Evolutionary conservation across 2,329 filamentous ascomycete species (phyloP), one percentile per base, ranked within the genome.

Genomic region (Whalleya microplaca): DNA sequence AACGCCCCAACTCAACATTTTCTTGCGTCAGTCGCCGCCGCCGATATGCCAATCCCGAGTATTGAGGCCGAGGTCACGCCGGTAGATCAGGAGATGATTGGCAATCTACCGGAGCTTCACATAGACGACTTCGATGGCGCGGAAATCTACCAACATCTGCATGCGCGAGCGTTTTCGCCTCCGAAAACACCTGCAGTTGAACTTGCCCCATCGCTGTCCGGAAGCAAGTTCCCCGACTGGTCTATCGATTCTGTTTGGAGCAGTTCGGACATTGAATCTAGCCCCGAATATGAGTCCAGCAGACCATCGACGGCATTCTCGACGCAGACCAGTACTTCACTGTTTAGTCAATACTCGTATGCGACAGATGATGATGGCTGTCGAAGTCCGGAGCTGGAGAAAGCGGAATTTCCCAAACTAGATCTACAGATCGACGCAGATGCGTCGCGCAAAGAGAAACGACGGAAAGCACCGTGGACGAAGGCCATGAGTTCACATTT

Each of bases 21-120:
- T 66, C 79, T 88, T n/a, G 85, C 84, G 2, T 87, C 84, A 3
- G 85, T 88, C 55, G 85, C 84, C 44, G 84, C 84, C 18, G 85
- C 84, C 58, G 85, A 88, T 67, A 75, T 86, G 3, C 84, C 85
- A 21, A 81, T 88, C 49, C 85, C 84, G 14, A 87, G 84, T 69
- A 86, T 88, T 53, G 85, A 88, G 70, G 77, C 83, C 48, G 75
- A 78, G 41, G 61, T 69, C 29, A 71, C 74, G 21, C 64, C 73
- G 41, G 48, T 63, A 50, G 76, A 81, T 63, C 75, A 77, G 62
- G 75, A 78, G 42, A 79, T 80, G 76, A 67, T 72, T 37, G 73
- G 75, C 56, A 67, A 69, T 16, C 68, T 76, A 41, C 69, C 75
- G 21, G 69, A 67, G 45, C 66, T 78, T 32, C 64, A 68, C 18